Conservation (phyloP, 2,329 filamentous ascomycete species). For the Claviceps sp. region DNA sequence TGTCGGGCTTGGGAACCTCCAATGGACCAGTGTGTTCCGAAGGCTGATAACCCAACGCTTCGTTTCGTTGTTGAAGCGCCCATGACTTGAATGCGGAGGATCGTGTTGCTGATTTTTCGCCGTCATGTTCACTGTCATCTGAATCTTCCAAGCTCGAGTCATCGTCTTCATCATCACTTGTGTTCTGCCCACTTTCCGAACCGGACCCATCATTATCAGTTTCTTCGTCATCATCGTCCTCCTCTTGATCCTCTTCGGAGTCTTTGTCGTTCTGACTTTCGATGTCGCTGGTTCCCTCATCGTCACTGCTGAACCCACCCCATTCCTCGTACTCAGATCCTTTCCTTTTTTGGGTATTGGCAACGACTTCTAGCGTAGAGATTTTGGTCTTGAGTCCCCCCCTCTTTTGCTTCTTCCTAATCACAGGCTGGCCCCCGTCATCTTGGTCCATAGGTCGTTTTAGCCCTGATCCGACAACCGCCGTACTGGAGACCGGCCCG, state of each 20-base stretch:
- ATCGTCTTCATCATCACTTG: conserved; percentile 16
- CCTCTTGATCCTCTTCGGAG: conserved; percentile 15
- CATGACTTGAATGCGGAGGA: conserved; percentile 78
- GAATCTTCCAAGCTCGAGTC: conserved; percentile 18
- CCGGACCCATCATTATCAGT: conserved; percentile 19
- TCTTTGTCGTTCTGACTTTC: conserved; percentile 11
- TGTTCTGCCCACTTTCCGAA: conserved; percentile 11
- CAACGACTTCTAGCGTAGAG: conserved; percentile 28
- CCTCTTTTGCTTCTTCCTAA: conserved; percentile 70
- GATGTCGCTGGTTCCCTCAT: conserved; percentile 14
- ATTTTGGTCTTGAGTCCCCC: conserved; percentile 43
- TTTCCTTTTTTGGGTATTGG: conserved; percentile 21
- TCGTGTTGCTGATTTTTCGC: conserved; percentile 19
- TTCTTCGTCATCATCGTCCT: conserved; percentile 9
- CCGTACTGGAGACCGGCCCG: background rate
- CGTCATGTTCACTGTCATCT: conserved; percentile 14
- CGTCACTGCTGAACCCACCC: conserved; percentile 46
- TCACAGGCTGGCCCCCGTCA: conserved; percentile 64
- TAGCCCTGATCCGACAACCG: conserved; percentile 57
- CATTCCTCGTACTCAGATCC: conserved; percentile 37
- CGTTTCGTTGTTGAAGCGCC: conserved; percentile 77
- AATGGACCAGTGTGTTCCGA: conserved; percentile 28
- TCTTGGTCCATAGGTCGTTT: conserved; percentile 77
- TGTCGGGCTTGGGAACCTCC: conserved; percentile 41
- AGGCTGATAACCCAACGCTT: conserved; percentile 56